Base-by-base conservation (phyloP, 1,139 yeast genomes). In the Eremothecium gossypii region DNA sequence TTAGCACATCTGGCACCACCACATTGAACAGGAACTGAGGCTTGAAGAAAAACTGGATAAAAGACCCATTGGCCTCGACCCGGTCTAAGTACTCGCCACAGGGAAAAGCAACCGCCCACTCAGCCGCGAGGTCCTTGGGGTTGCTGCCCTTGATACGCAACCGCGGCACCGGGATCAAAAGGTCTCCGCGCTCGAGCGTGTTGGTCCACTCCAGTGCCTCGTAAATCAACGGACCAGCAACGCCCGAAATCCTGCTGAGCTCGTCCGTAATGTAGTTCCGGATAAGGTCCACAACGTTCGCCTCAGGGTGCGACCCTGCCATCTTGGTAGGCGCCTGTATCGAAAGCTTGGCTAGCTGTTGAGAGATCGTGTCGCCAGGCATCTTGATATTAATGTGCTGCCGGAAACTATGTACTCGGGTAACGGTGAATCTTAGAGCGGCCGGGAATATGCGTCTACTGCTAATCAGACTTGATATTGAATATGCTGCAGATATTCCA, bases 131-230 rank as follows among this genome's bases (percentile, higher is more conserved):
- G 45, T 79, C 86, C 61, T 83, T 83, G 41, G 94, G 93, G 52
- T 83, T 83, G 41, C 77, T 70, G 37, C 95, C 95, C 68, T 89
- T 87, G 53, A 87, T 71, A 67, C 96, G 79, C 60, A 91, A 75
- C 63, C 97, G 79, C 55, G 98, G 98, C 40, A 91, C 74, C 35
- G 99, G 97, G 45, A 91, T 76, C 52, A 89, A 73, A 58, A 91
- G 74, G 64, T 91, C 99, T 57, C 98, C 98, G 61, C 93, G 83
- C 46, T 86, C 96, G 52, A 83, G 67, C 38, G 89, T 79, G 50
- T 76, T 72, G 32, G 96, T 87, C 70, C 93, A 78, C 66, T 91
- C 97, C 58, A 91, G 74, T 37, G 96, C 87, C 47, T 87, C 84
- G 66, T 74, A 86, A 50, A 89, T 84, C 40, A 84, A 64, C 9